phyloP scores from a whole-genome alignment of 2,329 filamentous ascomycete genomes.

The Myotisia sp. region DNA sequence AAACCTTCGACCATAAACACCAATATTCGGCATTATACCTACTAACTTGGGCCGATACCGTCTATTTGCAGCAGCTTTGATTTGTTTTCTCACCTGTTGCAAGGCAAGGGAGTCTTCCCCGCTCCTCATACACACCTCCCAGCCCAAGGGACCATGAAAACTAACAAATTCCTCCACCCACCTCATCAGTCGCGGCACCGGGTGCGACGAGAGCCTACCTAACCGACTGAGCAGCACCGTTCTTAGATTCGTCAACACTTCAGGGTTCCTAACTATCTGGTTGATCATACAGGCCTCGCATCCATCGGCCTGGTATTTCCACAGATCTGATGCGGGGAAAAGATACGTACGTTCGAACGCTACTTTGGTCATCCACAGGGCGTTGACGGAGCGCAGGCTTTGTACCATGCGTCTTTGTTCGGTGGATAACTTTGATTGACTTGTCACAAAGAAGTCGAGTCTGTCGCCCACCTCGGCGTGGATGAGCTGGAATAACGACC shows the following conservation, averaged over 20 bases:
- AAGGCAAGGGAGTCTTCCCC: constrained; percentile 2
- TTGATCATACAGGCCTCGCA: constrained; percentile 28
- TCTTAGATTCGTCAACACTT: constrained; percentile 20
- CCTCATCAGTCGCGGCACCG: constrained; percentile 16
- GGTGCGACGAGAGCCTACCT: constrained; percentile 14
- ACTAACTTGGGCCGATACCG: neutral
- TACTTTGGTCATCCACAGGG: constrained; percentile 20
- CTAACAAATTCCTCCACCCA: constrained; percentile 21
- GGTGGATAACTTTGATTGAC: constrained; percentile 8
- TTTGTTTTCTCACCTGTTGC: constrained; percentile 4
- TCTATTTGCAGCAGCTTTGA: neutral
- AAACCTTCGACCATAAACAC: too few relatives aligned
- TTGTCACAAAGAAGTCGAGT: constrained; percentile 11
- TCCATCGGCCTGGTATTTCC: constrained; percentile 19
- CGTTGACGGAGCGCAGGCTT: constrained; percentile 17
- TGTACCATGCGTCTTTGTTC: constrained; percentile 13
- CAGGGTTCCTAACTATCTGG: constrained; percentile 17
- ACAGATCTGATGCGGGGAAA: constrained; percentile 9
- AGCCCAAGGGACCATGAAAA: constrained; percentile 3
- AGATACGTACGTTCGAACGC: constrained; percentile 6
- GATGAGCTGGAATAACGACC: constrained; percentile 11
- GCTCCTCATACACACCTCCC: constrained; percentile 7
- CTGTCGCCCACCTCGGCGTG: constrained; percentile 14
- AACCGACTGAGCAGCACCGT: constrained; percentile 20
- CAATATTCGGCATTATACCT: neutral